Base-by-base conservation (phyloP, 352 stramenopile species). In the Thalassiosira delicatula region DNA sequence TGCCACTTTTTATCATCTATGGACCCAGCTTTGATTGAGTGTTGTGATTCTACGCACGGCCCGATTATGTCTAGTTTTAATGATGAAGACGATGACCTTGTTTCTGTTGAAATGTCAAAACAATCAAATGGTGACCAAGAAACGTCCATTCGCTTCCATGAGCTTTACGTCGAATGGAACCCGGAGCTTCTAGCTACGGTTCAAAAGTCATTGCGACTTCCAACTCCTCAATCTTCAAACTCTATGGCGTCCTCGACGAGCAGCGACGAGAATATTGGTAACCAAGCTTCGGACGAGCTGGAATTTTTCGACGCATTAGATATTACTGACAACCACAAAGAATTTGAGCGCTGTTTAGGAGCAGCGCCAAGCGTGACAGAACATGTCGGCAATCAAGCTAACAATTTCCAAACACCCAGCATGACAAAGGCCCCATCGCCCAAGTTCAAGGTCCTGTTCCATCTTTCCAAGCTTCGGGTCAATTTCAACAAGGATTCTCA, bases 101-200 rank as follows among this genome's bases (percentile, higher is more conserved):
- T 84, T 53, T 49, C 53, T 70, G 57, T 84, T 44, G 44, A 79
- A 70, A n/a, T 69, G 37, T 66, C 40, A n/a, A 71, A 65, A 53
- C 17, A 68, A 7, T 7, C 37, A 42, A 77, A 76, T 54, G 57
- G 62, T 30, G 77, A 81, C 44, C 69, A 70, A 46, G 30, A 61
- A 40, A 65, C 69, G 49, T 81, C 40, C 5, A 74, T 93, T 49
- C 32, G 66, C 27, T 92, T 92, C 61, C 61, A 93, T 63, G 85
- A 93, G 56, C 62, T 93, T 1, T 93, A 84, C 70, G 70, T 93
- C 46, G 88, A 93, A 66, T 93, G 87, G 87, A 92, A 92, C 61
- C 85, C 89, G n/a, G 90, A 94, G 60, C 87, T 83, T 46, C 68
- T 94, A 29, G 88, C 86, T 54, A 79, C 62, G 54, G 82, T 93